Evolutionary conservation across 495 filamentous ascomycete genomes (phyloP), one percentile per base, ranked within the genome.

Genomic region (Penicillium atrosanguineum): DNA sequence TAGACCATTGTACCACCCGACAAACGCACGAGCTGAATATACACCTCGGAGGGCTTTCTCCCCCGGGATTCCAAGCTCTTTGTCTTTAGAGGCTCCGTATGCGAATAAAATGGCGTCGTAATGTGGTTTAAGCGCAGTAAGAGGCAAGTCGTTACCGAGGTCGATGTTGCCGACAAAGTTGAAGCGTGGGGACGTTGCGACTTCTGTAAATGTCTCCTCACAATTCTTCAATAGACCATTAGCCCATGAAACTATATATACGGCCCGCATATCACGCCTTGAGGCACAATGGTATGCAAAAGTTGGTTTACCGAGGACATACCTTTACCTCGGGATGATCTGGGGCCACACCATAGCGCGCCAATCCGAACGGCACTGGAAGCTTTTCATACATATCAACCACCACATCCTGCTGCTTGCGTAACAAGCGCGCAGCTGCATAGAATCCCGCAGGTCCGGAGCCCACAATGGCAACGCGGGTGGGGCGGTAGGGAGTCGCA

Each of bases 261-360:
- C 5, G 15, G 6, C 7, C 31, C 2, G 28, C 6, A 16, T 4
- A 16, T 25, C 37, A 29, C 31, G 20, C 11, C 1, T 5, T 25
- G 14, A 25, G 16, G 15, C 28, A n/a, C n/a, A 34, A 14, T 44
- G 7, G 25, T 16, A 34, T 29, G 23, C 21, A 12, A 7, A 40
- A 19, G 19, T 14, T 20, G 19, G 12, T 43, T 21, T 37, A 46
- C 25, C 23, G 25, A 40, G 42, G 25, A 50, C 72, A 48, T 78
- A 94, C 92, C 84, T 98, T 98, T 39, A 97, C 94, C 74, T 97
- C 92, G 14, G 94, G 92, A 69, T 98, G 94, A 66, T 98, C 94
- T 7, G 94, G 94, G 11, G 94, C 95, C 45, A 98, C 94, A 14
- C 94, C 94, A 64, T 91, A 97, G 46, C 94, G 78, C 15, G 93